Conservation (phyloP, 78 protist genomes). For the Bodo saltans region DNA sequence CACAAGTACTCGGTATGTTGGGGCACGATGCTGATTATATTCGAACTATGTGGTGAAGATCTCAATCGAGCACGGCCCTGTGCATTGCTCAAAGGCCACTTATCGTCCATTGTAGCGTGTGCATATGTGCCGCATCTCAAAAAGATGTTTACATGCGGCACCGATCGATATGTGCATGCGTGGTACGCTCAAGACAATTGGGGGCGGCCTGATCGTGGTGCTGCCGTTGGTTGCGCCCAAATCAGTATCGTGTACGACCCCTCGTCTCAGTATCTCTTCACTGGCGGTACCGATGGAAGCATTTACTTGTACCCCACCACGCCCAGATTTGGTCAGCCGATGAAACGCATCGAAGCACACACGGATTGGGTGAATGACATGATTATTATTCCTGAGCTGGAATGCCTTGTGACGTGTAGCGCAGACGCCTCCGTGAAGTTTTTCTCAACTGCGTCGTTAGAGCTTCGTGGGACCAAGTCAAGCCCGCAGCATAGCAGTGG, state of each 20-base stretch:
- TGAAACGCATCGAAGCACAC: not conserved
- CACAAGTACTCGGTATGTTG: not conserved
- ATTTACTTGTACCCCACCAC: not conserved
- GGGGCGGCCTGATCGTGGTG: not conserved
- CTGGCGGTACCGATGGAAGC: not conserved
- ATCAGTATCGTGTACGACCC: not conserved
- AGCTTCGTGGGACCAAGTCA: not conserved
- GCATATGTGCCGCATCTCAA: not conserved
- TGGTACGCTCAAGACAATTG: not conserved
- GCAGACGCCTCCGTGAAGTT: not conserved
- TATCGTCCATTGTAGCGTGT: not conserved
- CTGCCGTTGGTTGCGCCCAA: no score
- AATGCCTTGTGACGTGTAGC: not conserved
- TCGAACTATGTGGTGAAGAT: not conserved
- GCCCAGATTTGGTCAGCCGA: not conserved
- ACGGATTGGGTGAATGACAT: not conserved
- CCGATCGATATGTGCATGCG: not conserved
- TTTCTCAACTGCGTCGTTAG: not conserved
- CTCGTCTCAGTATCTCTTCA: not conserved
- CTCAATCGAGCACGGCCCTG: not conserved
- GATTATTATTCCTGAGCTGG: not conserved
- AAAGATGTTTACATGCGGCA: not conserved
- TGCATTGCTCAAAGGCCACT: not conserved
- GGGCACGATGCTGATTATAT: not conserved
- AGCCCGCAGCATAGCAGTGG: not conserved